Evolutionary conservation across 2,329 filamentous ascomycete species (phyloP).

Genomic region (Fusarium sp.): DNA sequence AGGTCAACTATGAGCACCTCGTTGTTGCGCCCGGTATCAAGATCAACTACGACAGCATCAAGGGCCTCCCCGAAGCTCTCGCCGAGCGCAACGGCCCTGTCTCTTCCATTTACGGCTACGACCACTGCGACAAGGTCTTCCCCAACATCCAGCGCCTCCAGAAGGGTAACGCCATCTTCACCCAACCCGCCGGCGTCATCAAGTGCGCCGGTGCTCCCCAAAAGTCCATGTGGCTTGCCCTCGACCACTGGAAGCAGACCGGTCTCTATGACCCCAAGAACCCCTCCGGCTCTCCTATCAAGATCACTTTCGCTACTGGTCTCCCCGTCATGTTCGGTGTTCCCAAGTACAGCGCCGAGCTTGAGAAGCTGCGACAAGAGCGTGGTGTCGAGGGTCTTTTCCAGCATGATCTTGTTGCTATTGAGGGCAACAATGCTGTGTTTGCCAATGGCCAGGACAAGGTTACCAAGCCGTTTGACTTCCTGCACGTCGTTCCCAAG

Average conservation of each 20-base stretch:
- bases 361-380: conserved; percentile 63
- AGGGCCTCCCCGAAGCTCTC: conserved; percentile 66
- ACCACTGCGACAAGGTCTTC: conserved; percentile 64
- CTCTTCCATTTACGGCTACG: conserved; percentile 67
- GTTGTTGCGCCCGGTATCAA: conserved; percentile 68
- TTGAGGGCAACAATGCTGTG: conserved; percentile 62
- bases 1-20: conserved; percentile 69
- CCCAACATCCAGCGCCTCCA: conserved; percentile 56
- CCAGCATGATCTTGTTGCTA: conserved; percentile 63
- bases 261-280: conserved; percentile 59
- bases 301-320: conserved; percentile 65
- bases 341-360: conserved; percentile 64
- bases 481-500: conserved; percentile 67
- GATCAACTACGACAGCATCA: conserved; percentile 60
- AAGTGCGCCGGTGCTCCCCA: conserved; percentile 71
- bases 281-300: conserved; percentile 54
- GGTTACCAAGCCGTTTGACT: conserved; percentile 60
- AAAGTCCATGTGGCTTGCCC: conserved; percentile 70
- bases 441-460: conserved; percentile 57
- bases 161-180: conserved; percentile 65
- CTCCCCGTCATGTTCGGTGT: conserved; percentile 68
- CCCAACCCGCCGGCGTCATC: conserved; percentile 65
- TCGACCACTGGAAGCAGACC: conserved; percentile 65
- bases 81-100: conserved; percentile 57
- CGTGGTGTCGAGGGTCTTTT: conserved; percentile 67